Evolutionary conservation across 1,284 basidiomycete species (phyloP), one percentile per base, ranked within the genome.

Genomic region (Leccinum cinnamomeum): DNA sequence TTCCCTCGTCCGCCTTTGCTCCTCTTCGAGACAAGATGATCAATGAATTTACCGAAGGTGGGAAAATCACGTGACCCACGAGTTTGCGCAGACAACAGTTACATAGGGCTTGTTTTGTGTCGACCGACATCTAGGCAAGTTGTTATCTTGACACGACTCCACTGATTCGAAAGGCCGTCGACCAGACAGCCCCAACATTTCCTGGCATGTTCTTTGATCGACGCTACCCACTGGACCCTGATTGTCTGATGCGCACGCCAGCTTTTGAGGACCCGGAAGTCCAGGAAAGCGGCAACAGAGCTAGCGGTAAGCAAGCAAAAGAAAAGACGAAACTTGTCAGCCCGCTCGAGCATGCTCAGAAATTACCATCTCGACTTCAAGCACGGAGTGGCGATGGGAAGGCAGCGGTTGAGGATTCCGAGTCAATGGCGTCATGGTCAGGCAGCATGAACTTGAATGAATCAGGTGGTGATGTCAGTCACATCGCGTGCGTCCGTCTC

Each of bases 21-120:
- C 87, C 51, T 84, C 83, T 69, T 95, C 90, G 14, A 95, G 78
- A n/a, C 28, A 28, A 28, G 81, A 77, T 99, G 97, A 28, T 28
- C 28, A 7, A 28, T 28, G 28, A 28, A 28, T 28, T 28, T 28
- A 28, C 28, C 28, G 28, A 28, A 28, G 28, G 28, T 28, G 28
- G 28, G 28, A 28, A 28, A 28, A 28, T 28, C 28, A 28, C 28
- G 28, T 28, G 28, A 28, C 28, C 28, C 28, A 28, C 28, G 28
- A 28, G 28, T 28, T 28, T 28, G 28, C 28, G 28, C 28, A 28
- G 28, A 28, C 28, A 28, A 28, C 28, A 28, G 28, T 28, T 28
- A 28, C 28, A 28, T 28, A 28, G 28, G 28, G 7, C 28, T 28
- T 28, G 28, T 28, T 28, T 28, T 28, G 28, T 28, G 28, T 28